A percentile compares a stretch with the other conserved stretches of the same genome.
Conservation (phyloP, 2,329 filamentous ascomycete species). For the Lachnellula subtilissima region DNA sequence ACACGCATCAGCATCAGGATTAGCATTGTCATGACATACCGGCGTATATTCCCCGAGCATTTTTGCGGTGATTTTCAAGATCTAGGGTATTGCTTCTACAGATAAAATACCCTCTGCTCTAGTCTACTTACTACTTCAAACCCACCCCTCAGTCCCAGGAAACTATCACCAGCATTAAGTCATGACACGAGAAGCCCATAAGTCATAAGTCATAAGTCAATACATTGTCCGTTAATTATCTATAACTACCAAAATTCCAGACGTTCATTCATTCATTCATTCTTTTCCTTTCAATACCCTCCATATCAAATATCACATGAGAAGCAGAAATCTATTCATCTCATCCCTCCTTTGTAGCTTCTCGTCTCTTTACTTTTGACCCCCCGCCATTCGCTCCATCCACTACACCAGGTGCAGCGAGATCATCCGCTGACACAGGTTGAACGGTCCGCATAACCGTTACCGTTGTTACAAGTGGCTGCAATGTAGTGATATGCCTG, state of each 20-base stretch:
- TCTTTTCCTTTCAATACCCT: neutral
- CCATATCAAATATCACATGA: neutral
- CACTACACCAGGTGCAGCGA: neutral
- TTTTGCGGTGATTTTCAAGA: too few species aligned
- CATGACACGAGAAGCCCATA: neutral
- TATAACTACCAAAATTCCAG: neutral
- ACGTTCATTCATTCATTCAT: neutral
- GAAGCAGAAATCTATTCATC: neutral
- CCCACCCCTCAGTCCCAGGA: too few species aligned
- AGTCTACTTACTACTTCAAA: too few species aligned
- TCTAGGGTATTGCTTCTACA: too few species aligned
- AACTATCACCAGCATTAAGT: too few species aligned
- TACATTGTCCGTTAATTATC: neutral
- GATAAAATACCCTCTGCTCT: too few species aligned
- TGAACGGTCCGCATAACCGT: too few species aligned
- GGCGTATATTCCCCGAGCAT: too few species aligned
- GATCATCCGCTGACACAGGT: neutral
- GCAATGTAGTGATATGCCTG: neutral
- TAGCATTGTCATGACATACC: too few species aligned
- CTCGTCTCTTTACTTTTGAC: neutral
- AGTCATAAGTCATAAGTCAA: neutral
- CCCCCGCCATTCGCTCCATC: neutral
- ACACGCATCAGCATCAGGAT: too few species aligned
- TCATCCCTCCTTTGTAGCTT: neutral
- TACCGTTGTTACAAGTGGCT: neutral